Base-by-base conservation (phyloP, 257 asterid genomes). In the Ophiorrhiza pumila region DNA sequence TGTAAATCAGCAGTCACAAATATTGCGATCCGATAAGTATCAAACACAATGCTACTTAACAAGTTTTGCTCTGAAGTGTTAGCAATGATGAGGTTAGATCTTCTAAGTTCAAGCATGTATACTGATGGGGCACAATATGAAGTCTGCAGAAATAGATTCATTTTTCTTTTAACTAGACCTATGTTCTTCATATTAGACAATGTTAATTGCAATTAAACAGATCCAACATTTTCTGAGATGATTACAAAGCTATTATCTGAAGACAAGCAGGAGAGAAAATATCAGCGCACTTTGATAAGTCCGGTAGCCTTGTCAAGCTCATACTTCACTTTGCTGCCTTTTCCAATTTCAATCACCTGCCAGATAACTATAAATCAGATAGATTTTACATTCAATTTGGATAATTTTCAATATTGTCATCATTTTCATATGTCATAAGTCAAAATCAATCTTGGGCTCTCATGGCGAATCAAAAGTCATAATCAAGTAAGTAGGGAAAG, bases 281-380 rank as follows among this genome's bases (percentile, higher is more conserved):
- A 14, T 46, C 9, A 60, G 3, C 86, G 74, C 49, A 89, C 98
- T 79, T 90, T 93, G 81, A 93, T 90, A 72, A 93, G 97, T 66
- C 98, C 97, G 57, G 88, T 90, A 71, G 81, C 75, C 85, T 93
- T 93, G 87, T 90, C 98, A 41, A 93, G 98, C 87, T 93, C 98
- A 52, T 93, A 93, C 73, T 93, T 93, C 23, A 93, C 98, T 83
- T 89, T 93, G 84, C 97, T 84, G 72, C 97, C 97, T 81, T 93
- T 88, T 69, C 92, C 89, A 62, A 91, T 93, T 81, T 93, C 98
- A 80, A 93, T 84, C 74, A 88, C 98, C 98, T 92, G 92, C 72
- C 58, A 81, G 61, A 69, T 64, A 37, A 69, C 43, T 35, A 39
- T 58, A 31, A 11, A 79, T 69, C 68, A 71, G 35, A 5, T 31